phyloP scores from a whole-genome alignment of 2,329 filamentous ascomycete genomes.

The Fonsecaea pugnacius region DNA sequence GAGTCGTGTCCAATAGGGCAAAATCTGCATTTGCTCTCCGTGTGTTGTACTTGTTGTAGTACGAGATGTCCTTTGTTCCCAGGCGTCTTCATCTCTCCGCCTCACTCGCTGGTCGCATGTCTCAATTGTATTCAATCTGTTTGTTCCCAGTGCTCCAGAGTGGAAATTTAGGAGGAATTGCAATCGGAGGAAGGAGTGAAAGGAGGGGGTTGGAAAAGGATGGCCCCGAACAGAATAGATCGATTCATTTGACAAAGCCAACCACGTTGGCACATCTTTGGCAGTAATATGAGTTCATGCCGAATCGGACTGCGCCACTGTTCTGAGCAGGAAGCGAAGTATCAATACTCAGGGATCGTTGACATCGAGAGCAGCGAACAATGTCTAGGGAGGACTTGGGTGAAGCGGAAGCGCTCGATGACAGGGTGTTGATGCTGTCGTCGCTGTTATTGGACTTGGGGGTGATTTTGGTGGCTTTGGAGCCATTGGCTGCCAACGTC shows the following conservation, averaged over 20 bases:
- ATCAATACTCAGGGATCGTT: conserved; percentile 52
- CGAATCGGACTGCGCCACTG: conserved; percentile 49
- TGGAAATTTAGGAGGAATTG: conserved; percentile 5
- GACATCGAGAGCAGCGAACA: conserved; percentile 55
- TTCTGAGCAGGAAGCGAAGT: conserved; percentile 40
- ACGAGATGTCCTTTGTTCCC: conserved; percentile 24
- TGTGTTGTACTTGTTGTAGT: conserved; percentile 10
- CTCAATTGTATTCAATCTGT: conserved; percentile 1
- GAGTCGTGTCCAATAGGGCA: conserved; percentile 21
- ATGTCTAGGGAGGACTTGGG: conserved; percentile 44
- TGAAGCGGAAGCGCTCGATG: conserved; percentile 32
- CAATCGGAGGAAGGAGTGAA: conserved; percentile 2
- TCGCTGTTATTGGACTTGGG: conserved; percentile 30
- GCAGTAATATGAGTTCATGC: conserved; percentile 57
- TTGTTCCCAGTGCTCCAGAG: conserved; percentile 9
- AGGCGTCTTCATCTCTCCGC: neutral
- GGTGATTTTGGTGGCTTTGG: conserved; percentile 18
- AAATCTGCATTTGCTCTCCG: neutral
- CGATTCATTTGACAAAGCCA: conserved; percentile 37
- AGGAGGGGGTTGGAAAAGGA: neutral
- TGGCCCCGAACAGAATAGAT: neutral
- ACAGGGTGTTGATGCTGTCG: conserved; percentile 34
- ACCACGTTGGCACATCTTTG: conserved; percentile 36
- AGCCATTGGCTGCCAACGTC: conserved; percentile 29
- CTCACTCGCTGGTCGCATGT: conserved; percentile 6